These are phyloP conservation scores for Botryosphaeria dothidea DNA, from an alignment of 2,329 filamentous ascomycete genomes.

Conservation along the genomic window DNA sequence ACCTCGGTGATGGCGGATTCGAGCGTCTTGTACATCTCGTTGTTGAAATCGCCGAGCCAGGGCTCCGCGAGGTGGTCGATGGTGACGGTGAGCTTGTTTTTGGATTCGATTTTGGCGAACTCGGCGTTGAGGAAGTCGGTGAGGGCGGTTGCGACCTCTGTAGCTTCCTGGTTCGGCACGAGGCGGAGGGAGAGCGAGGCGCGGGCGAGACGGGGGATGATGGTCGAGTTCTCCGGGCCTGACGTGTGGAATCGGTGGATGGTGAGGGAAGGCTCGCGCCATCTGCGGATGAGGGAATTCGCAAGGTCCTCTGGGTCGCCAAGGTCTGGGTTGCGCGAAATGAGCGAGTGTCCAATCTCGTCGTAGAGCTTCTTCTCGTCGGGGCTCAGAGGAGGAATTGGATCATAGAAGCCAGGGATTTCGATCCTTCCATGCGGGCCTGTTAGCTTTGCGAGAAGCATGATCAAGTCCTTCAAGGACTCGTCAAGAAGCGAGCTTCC, in stretches of 20 bases:
- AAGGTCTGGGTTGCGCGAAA: constrained; percentile 68
- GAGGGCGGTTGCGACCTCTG: constrained; percentile 70
- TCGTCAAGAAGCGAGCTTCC: constrained; percentile 89
- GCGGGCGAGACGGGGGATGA: constrained; percentile 87
- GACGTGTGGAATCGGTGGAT: constrained; percentile 93
- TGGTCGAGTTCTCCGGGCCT: constrained; percentile 80
- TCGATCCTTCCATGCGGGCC: constrained; percentile 77
- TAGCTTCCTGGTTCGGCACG: constrained; percentile 88
- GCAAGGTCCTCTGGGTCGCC: constrained; percentile 71
- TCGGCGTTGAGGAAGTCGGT: constrained; percentile 67
- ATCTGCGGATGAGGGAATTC: constrained; percentile 83
- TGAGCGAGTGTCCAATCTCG: constrained; percentile 77
- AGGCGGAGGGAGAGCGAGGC: constrained; percentile 87
- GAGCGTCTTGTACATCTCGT: constrained; percentile 86
- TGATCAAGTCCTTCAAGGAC: constrained; percentile 85
- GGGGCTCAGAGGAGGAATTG: constrained; percentile 71
- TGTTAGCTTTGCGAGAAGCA: constrained; percentile 79
- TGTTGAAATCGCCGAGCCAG: constrained; percentile 90
- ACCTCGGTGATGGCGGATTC: constrained; percentile 81
- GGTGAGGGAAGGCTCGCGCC: constrained; percentile 92
- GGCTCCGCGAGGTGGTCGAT: constrained; percentile 95
- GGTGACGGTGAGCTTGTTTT: constrained; percentile 76
- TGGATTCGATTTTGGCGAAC: constrained; percentile 74
- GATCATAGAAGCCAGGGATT: constrained; percentile 87
- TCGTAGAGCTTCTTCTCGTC: constrained; percentile 80